These are phyloP conservation scores for Zygoascus sp. DNA, from an alignment of 1,139 yeast genomes.

Conservation along the genomic window DNA sequence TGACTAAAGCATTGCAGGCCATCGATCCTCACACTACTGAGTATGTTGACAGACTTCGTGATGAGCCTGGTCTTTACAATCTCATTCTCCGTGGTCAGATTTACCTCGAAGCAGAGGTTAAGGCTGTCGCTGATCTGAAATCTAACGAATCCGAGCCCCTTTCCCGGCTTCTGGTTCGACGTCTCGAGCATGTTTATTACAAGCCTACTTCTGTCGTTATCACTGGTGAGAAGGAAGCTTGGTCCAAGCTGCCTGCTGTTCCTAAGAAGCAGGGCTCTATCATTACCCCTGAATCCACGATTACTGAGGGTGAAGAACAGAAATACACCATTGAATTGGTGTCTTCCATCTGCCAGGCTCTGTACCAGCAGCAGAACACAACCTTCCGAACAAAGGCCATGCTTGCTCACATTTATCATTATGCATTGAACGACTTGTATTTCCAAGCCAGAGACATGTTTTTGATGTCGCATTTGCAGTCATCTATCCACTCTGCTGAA, in stretches of 20 bases:
- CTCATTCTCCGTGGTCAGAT: conserved; percentile 80
- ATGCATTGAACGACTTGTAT: conserved; percentile 83
- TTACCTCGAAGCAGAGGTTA: conserved; percentile 56
- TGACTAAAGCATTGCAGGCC: conserved; percentile 77
- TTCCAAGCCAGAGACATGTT: conserved; percentile 82
- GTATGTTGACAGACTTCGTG: conserved; percentile 84
- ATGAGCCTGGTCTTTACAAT: conserved; percentile 72
- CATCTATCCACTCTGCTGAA: conserved; percentile 78
- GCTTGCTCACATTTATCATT: conserved; percentile 81
- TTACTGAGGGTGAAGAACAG: conserved; percentile 20
- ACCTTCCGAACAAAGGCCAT: conserved; percentile 78
- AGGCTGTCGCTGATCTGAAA: conserved; percentile 36
- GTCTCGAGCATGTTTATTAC: conserved; percentile 91
- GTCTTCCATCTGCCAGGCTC: conserved; percentile 58
- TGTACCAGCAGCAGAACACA: conserved; percentile 62
- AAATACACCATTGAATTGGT: conserved; percentile 53
- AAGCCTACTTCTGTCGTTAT: conserved; percentile 76
- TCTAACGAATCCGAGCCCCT: conserved; percentile 41
- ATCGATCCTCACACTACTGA: conserved; percentile 95
- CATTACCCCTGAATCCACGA: conserved; percentile 32
- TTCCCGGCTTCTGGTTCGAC: conserved; percentile 73
- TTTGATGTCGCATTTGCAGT: conserved; percentile 77
- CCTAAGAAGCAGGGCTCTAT: conserved; percentile 22
- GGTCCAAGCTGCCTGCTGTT: conserved; percentile 46
- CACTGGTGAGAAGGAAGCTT: conserved; percentile 65